Conservation (phyloP, 805 yeast species). For the Teunomyces funiuensis region DNA sequence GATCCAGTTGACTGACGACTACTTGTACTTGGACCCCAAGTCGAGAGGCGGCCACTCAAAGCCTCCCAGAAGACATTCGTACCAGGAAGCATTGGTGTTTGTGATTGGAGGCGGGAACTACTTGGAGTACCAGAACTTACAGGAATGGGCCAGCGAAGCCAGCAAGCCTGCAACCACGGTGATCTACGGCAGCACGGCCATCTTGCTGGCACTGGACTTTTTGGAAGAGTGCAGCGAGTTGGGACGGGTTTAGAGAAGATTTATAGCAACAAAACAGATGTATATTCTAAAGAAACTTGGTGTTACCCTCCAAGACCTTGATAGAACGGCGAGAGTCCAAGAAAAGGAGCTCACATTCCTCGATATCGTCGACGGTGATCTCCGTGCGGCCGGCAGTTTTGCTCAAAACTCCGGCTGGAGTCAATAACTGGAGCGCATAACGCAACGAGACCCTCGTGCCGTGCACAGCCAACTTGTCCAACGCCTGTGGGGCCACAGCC, state of each 20-base stretch:
- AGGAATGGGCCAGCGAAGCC: slow-evolving; percentile 68
- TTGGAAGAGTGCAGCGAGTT: slow-evolving; percentile 62
- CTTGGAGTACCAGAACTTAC: slow-evolving; percentile 88
- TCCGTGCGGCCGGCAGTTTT: slow-evolving; percentile 70
- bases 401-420: slow-evolving; percentile 87
- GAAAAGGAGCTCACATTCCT: slow-evolving; percentile 79
- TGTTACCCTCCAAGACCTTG: slow-evolving; percentile 55
- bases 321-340: slow-evolving; percentile 85
- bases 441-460: slow-evolving; percentile 83
- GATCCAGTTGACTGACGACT: slow-evolving; percentile 80
- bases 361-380: slow-evolving; percentile 68
- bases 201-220: slow-evolving; percentile 68
- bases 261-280: neutral
- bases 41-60: slow-evolving; percentile 87
- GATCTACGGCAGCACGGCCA: slow-evolving; percentile 83
- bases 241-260: slow-evolving; percentile 25
- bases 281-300: slow-evolving; percentile 33
- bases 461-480: slow-evolving; percentile 67
- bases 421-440: slow-evolving; percentile 84
- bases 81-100: slow-evolving; percentile 81
- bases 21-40: slow-evolving; percentile 86
- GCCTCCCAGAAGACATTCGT: slow-evolving; percentile 81
- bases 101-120: slow-evolving; percentile 97
- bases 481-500: slow-evolving; percentile 63
- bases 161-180: slow-evolving; percentile 49